Percentiles rank a stretch among this genome's conserved stretches.
Conservation (phyloP, 208 protist genomes). For the Tritrichomonas foetus region DNA sequence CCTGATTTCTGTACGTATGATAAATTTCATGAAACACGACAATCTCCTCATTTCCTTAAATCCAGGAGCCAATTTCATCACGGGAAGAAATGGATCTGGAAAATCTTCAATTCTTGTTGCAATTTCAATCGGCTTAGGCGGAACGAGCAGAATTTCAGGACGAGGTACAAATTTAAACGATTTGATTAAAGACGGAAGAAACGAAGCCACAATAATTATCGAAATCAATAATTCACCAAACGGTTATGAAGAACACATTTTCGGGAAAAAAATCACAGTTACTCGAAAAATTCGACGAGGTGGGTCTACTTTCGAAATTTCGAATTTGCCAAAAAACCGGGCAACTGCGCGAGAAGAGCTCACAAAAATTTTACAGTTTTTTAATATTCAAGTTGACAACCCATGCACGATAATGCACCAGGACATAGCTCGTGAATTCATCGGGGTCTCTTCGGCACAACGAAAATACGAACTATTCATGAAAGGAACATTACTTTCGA, state of each 20-base stretch:
- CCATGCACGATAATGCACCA: conserved; percentile 26
- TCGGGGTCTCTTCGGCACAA: neutral
- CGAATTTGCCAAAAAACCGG: neutral
- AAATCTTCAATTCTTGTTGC: conserved; percentile 37
- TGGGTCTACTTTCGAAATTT: neutral
- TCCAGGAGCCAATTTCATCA: conserved; percentile 1
- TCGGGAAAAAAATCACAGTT: neutral
- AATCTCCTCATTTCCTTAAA: neutral
- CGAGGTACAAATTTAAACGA: neutral
- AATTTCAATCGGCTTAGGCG: neutral
- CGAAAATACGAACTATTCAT: conserved; percentile 39
- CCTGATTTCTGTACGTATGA: neutral
- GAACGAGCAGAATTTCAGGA: neutral
- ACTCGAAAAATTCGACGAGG: neutral
- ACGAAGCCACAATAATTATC: conserved; percentile 16
- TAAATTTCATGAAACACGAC: conserved; percentile 24
- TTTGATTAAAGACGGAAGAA: conserved; percentile 18
- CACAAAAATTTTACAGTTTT: neutral
- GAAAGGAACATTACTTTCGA: neutral
- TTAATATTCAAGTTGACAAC: conserved; percentile 32
- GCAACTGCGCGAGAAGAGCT: neutral
- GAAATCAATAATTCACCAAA: neutral
- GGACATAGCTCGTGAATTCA: conserved; percentile 19
- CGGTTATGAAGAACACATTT: neutral
- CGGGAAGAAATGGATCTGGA: conserved; percentile 32